Evolutionary conservation across 2,329 filamentous ascomycete genomes (phyloP).

Genomic region (Rhynchosporium graminicola): DNA sequence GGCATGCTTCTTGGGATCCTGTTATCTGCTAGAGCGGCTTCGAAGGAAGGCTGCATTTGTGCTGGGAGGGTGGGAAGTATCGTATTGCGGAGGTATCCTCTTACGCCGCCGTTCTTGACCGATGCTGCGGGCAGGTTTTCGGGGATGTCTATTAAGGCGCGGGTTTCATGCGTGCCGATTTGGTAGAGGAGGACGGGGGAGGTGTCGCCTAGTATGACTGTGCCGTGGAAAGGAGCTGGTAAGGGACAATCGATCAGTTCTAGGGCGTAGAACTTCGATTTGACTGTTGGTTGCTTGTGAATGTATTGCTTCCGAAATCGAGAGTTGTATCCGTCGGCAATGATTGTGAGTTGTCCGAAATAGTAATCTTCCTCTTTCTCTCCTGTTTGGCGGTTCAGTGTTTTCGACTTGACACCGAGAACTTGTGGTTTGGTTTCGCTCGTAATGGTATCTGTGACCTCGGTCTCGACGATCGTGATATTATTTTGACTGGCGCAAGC

Average conservation of each 20-base stretch:
- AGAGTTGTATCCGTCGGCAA: slow-evolving; percentile 89
- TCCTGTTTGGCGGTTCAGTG: slow-evolving; percentile 57
- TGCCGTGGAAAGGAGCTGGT: slow-evolving; percentile 73
- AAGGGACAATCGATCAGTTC: slow-evolving; percentile 87
- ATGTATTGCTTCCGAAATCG: slow-evolving; percentile 85
- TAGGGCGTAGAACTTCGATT: slow-evolving; percentile 89
- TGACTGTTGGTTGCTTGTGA: slow-evolving; percentile 64
- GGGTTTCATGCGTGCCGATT: slow-evolving; percentile 92
- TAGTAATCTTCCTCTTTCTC: slow-evolving; percentile 70
- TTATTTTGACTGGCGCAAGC: slow-evolving; percentile 76
- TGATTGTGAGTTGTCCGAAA: slow-evolving; percentile 85
- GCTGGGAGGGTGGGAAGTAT: slow-evolving; percentile 78
- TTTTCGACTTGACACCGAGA: slow-evolving; percentile 78
- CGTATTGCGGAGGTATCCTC: slow-evolving; percentile 76
- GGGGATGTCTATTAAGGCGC: slow-evolving; percentile 86
- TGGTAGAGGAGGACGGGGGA: slow-evolving; percentile 90
- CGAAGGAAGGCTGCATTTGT: slow-evolving; percentile 71
- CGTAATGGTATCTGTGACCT: slow-evolving; percentile 73
- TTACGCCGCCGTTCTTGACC: slow-evolving; percentile 75
- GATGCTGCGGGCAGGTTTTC: slow-evolving; percentile 73
- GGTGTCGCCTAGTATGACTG: slow-evolving; percentile 80
- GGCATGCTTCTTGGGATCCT: slow-evolving; percentile 84
- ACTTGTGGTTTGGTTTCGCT: slow-evolving; percentile 70
- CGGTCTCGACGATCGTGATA: slow-evolving; percentile 89
- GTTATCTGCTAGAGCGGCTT: slow-evolving; percentile 73